A percentile compares a stretch with the other conserved stretches of the same genome.
These are phyloP conservation scores for Erysiphe pulchra DNA, from an alignment of 2,329 filamentous ascomycete genomes.

Conservation along the genomic window DNA sequence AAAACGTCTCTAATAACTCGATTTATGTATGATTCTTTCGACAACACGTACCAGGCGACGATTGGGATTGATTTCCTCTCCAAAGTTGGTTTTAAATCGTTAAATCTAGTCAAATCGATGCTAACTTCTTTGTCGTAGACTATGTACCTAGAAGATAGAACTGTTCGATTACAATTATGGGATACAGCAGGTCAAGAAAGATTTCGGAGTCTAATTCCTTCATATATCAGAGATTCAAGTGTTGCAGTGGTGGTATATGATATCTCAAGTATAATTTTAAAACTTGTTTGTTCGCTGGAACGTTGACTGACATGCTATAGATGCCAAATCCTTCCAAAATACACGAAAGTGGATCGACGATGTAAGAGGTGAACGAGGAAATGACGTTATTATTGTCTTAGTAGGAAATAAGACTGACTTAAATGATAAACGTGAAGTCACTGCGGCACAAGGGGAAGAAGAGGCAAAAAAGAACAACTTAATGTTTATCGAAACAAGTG, in stretches of 20 bases:
- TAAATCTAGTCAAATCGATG: not conserved
- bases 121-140: conserved; percentile 28
- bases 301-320: conserved; percentile 17
- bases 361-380: conserved; percentile 82
- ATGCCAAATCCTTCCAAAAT: conserved; percentile 92
- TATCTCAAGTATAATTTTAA: conserved; percentile 47
- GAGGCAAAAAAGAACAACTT: conserved; percentile 94
- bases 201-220: conserved; percentile 90
- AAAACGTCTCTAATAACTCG: conserved; percentile 97
- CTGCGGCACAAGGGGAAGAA: conserved; percentile 84
- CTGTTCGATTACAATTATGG: conserved; percentile 91
- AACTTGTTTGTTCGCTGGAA: not conserved
- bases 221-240: conserved; percentile 92
- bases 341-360: conserved; percentile 99
- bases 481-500: conserved; percentile 98
- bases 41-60: conserved; percentile 98
- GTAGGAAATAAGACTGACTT: conserved; percentile 99
- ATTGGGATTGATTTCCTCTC: conserved; percentile 98
- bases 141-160: conserved; percentile 98
- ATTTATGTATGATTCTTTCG: conserved; percentile 99
- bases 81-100: conserved; percentile 37
- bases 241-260: conserved; percentile 98
- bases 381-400: conserved; percentile 95
- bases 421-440: conserved; percentile 95
- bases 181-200: conserved; percentile 95